phyloP scores from a whole-genome alignment of 371 early-diverging fungal genomes.

The Phascolomyces articulosus region DNA sequence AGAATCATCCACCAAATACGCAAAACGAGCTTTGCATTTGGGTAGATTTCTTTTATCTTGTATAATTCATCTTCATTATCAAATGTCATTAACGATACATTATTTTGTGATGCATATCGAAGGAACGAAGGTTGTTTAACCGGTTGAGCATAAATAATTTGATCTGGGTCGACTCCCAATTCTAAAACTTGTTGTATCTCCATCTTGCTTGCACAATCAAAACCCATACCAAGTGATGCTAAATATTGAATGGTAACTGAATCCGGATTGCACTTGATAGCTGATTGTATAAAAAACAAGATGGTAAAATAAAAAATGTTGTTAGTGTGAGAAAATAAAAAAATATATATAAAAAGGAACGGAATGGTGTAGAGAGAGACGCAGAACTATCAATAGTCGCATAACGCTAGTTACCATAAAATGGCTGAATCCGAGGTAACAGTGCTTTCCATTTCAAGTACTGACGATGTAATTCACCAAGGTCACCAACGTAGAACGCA shows the following conservation, averaged over 20 bases:
- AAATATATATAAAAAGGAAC: no score
- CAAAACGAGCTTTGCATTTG: constrained; percentile 85
- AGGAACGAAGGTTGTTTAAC: constrained; percentile 96
- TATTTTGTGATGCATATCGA: constrained; percentile 76
- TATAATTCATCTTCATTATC: constrained; percentile 96
- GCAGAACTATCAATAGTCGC: no score
- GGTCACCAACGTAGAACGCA: constrained; percentile 92
- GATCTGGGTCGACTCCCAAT: constrained; percentile 73
- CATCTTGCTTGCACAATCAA: constrained; percentile 88
- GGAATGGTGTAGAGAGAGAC: no score
- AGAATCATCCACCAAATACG: constrained; percentile 96
- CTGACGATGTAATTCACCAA: constrained; percentile 88
- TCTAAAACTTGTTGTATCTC: constrained; percentile 88
- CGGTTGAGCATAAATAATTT: constrained; percentile 97
- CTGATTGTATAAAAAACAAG: constrained; percentile 52
- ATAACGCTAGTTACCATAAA: constrained; percentile 80
- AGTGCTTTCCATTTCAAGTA: constrained; percentile 76
- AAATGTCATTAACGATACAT: constrained; percentile 93
- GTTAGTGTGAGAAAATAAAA: neutral
- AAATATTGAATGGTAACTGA: constrained; percentile 79
- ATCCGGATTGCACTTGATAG: constrained; percentile 97
- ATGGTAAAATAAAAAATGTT: neutral
- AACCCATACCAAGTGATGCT: constrained; percentile 85
- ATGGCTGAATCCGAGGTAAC: constrained; percentile 92
- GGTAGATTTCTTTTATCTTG: constrained; percentile 85